Percentiles rank a stretch among this genome's conserved stretches.
phyloP scores from a whole-genome alignment of 169 alveolate genomes.

The Plasmodium fragile region DNA sequence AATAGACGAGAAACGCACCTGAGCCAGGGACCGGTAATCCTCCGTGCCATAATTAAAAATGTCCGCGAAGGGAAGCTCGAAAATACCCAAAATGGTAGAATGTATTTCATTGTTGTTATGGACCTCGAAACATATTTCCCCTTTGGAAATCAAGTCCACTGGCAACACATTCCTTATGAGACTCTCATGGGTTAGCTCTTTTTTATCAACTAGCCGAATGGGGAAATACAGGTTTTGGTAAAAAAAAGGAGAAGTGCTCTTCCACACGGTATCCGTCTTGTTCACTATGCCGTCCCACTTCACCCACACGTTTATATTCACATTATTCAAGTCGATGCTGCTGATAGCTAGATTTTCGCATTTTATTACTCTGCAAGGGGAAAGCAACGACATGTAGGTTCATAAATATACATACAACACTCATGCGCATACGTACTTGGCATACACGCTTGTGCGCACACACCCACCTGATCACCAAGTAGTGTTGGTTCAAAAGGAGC shows the following conservation, averaged over 20 bases:
- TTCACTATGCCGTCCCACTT: conserved; percentile 91
- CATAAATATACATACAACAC: not conserved
- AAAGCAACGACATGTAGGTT: not conserved
- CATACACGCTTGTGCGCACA: not conserved
- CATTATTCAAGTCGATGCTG: conserved; percentile 86
- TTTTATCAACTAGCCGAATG: conserved; percentile 86
- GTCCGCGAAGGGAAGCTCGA: conserved; percentile 84
- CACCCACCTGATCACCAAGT: conserved; percentile 79
- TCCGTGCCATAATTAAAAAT: conserved; percentile 81
- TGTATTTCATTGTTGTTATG: conserved; percentile 88
- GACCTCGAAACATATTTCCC: conserved; percentile 89
- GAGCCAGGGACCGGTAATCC: conserved; percentile 74
- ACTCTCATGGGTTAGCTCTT: conserved; percentile 84
- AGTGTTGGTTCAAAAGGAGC: conserved; percentile 75
- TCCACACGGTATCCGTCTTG: conserved; percentile 80
- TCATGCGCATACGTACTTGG: not conserved
- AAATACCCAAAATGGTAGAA: conserved; percentile 87
- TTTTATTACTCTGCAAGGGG: conserved; percentile 79
- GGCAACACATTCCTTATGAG: conserved; percentile 87
- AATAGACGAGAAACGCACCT: conserved; percentile 10
- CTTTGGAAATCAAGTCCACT: conserved; percentile 88
- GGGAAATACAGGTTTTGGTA: conserved; percentile 91
- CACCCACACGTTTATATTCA: conserved; percentile 90
- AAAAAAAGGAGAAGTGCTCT: conserved; percentile 87
- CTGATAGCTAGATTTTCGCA: conserved; percentile 88